Percentiles rank a stretch among this genome's conserved stretches.
Conservation (phyloP, 179 eudicot genomes). For the Actinidia polygama region DNA sequence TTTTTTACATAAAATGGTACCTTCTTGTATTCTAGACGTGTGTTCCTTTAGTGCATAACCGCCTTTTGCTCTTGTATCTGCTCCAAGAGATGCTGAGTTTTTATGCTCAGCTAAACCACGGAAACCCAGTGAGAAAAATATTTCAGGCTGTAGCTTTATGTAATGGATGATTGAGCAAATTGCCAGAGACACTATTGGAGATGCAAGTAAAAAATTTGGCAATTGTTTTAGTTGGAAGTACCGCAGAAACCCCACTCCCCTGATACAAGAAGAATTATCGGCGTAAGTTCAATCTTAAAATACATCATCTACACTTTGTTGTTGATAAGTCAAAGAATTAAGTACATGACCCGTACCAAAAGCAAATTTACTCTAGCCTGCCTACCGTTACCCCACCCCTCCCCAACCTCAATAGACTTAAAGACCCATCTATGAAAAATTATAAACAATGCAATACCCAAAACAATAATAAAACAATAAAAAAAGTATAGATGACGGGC, state of each 20-base stretch:
- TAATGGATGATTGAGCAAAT: slow-evolving; percentile 60
- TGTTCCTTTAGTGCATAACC: slow-evolving; percentile 11
- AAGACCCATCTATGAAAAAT: neutral
- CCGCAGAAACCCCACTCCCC: slow-evolving; percentile 92
- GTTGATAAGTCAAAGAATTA: neutral
- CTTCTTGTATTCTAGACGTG: slow-evolving; percentile 20
- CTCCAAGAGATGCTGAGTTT: slow-evolving; percentile 21
- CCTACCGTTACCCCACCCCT: neutral
- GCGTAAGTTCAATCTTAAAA: neutral
- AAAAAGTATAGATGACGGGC: neutral
- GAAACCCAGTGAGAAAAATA: slow-evolving; percentile 78
- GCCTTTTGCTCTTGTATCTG: slow-evolving; percentile 21
- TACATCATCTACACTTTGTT: neutral
- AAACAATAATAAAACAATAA: neutral
- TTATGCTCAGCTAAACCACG: slow-evolving; percentile 36
- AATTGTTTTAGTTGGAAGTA: slow-evolving; percentile 85
- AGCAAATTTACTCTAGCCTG: neutral
- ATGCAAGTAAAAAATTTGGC: slow-evolving; percentile 91
- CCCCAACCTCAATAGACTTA: neutral
- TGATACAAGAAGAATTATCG: slow-evolving; percentile 33
- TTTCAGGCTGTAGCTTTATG: slow-evolving; percentile 56
- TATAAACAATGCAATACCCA: neutral
- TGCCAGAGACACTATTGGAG: slow-evolving; percentile 81
- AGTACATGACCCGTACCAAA: neutral
- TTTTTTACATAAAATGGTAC: neutral